These are phyloP conservation scores for Leccinum olivaceopallidum DNA, from an alignment of 768 basidiomycete genomes.

Conservation along the genomic window DNA sequence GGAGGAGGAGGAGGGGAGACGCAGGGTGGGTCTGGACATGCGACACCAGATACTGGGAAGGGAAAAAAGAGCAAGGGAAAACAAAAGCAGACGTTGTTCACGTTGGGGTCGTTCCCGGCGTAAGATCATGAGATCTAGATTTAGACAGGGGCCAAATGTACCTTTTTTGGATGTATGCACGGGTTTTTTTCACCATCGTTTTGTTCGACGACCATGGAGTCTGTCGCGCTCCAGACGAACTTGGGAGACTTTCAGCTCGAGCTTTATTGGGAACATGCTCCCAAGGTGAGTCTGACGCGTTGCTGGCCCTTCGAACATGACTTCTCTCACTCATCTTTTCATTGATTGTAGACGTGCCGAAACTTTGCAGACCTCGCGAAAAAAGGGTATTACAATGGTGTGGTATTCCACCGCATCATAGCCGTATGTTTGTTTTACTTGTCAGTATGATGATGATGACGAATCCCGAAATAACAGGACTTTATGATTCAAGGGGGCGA, in stretches of 20 bases:
- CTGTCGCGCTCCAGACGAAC: not conserved
- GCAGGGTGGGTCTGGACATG: not conserved
- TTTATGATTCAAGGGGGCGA: not conserved
- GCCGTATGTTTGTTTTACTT: not conserved
- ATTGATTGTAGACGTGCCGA: not conserved
- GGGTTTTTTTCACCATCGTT: not conserved
- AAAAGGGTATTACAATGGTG: not conserved
- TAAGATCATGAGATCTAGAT: slow-evolving; percentile 9
- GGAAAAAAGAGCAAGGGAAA: slow-evolving; percentile 81
- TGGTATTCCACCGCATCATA: not conserved
- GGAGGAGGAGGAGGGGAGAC: not conserved
- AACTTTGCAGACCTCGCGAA: not conserved
- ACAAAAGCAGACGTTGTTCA: slow-evolving; percentile 85
- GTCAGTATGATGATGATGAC: no score
- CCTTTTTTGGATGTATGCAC: not conserved
- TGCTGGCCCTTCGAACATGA: not conserved
- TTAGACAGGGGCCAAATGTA: not conserved
- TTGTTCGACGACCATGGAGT: not conserved
- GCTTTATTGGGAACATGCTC: not conserved
- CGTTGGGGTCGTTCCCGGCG: slow-evolving; percentile 49
- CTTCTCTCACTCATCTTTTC: not conserved
- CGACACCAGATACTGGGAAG: slow-evolving; percentile 34
- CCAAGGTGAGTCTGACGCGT: not conserved
- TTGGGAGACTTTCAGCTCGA: not conserved
- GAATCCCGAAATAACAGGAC: not conserved